Conservation (phyloP, 345 rosid species). For the Lumnitzera littorea region DNA sequence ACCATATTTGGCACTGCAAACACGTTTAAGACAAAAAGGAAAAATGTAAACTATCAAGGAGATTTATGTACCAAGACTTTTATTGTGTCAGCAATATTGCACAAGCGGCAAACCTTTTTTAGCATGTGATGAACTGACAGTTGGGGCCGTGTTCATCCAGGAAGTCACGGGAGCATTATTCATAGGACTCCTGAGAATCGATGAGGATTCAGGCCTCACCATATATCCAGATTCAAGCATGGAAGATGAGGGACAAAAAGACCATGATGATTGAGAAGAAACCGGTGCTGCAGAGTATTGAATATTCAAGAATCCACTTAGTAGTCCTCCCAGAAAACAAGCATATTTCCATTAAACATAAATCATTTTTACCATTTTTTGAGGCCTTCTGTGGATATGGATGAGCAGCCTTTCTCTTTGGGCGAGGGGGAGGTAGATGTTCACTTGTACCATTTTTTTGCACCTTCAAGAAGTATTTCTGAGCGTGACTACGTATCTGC, state of each 20-base stretch:
- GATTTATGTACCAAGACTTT: background rate
- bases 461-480: slow-evolving; percentile 82
- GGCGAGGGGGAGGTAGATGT: slow-evolving; percentile 91
- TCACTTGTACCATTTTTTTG: slow-evolving; percentile 79
- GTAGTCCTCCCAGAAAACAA: background rate
- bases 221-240: slow-evolving; percentile 38
- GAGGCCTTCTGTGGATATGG: slow-evolving; percentile 93
- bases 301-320: background rate
- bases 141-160: slow-evolving; percentile 36
- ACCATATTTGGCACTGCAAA: slow-evolving; percentile 25
- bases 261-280: slow-evolving; percentile 32
- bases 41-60: background rate
- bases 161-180: slow-evolving; percentile 35
- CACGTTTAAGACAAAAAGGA: background rate
- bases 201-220: slow-evolving; percentile 46
- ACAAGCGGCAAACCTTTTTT: slow-evolving; percentile 33
- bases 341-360: background rate
- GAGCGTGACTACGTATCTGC: slow-evolving; percentile 93
- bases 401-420: slow-evolving; percentile 88
- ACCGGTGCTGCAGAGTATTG: slow-evolving; percentile 26
- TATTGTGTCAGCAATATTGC: background rate
- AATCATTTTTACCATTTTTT: slow-evolving; percentile 41
- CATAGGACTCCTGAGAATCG: slow-evolving; percentile 43
- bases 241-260: slow-evolving; percentile 42
- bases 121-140: slow-evolving; percentile 33